These are phyloP conservation scores for Volvariella volvacea DNA, from an alignment of 1,284 basidiomycete genomes.

Conservation along the genomic window DNA sequence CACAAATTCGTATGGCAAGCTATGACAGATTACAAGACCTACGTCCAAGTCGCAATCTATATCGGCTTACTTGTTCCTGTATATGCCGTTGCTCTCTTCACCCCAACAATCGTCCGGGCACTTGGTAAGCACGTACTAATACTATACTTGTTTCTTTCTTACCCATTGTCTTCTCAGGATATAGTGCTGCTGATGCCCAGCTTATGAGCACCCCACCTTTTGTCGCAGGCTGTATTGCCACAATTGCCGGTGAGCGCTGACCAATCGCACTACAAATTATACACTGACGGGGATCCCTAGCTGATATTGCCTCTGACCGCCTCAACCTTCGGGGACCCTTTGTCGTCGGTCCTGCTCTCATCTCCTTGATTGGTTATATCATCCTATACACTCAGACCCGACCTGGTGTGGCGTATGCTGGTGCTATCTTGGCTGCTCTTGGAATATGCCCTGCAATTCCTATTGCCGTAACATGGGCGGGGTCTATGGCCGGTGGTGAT, in stretches of 20 bases:
- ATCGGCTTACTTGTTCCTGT: conserved; percentile 46
- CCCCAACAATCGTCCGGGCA: conserved; percentile 47
- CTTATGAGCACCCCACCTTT: conserved; percentile 51
- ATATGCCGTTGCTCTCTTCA: conserved; percentile 54
- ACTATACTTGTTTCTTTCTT: background rate
- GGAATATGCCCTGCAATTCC: conserved; percentile 51
- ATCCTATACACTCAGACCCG: conserved; percentile 30
- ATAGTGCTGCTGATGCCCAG: conserved; percentile 49
- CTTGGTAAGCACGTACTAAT: conserved; percentile 23
- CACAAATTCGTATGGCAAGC: conserved; percentile 31
- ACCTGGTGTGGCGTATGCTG: conserved; percentile 39
- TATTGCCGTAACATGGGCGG: conserved; percentile 48
- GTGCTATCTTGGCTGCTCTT: conserved; percentile 42
- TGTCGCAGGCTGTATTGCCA: conserved; percentile 33
- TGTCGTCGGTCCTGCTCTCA: conserved; percentile 27
- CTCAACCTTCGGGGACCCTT: conserved; percentile 36
- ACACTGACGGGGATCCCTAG: conserved; percentile 3
- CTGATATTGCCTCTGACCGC: conserved; percentile 37
- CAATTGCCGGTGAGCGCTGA: conserved; percentile 22
- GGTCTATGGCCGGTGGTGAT: conserved; percentile 51
- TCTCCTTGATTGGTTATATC: conserved; percentile 40
- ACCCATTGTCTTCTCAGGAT: conserved; percentile 23
- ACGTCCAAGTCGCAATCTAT: conserved; percentile 35
- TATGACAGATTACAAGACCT: conserved; percentile 28
- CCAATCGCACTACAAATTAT: background rate